Evolutionary conservation across 345 rosid species (phyloP), one percentile per base, ranked within the genome.

Genomic region (Xanthoceras sorbifolium): DNA sequence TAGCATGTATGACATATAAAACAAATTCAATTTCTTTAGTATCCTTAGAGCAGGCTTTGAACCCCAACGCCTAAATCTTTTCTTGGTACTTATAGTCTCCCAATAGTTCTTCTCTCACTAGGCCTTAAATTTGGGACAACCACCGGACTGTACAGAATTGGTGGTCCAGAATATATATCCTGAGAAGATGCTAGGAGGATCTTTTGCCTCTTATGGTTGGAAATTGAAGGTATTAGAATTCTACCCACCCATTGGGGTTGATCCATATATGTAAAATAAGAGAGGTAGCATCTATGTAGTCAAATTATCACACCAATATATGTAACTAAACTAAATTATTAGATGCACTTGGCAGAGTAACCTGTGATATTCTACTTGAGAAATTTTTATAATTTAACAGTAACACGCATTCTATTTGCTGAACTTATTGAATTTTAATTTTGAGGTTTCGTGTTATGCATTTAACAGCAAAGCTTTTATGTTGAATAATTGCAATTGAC

Each of bases 401-500:
- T 48, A 48, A 36, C 40, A 36, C 0, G 20, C 0, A 17, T 48
- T 20, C 54, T 48, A 48, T 15, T 15, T 72, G 64, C 32, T 72
- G 29, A 54, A 54, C 46, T 6, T 15, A 26, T 15, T 17, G 54
- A 48, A n/a, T n/a, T n/a, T n/a, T n/a, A n/a, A n/a, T n/a, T 1
- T 48, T 28, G 60, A 28, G 32, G 73, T 42, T 31, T 52, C 11
- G 42, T 57, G 12, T 52, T 68, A 15, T 28, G 77, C 62, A 69
- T 26, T 22, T 61, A 64, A 64, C 7, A 25, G 32, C 2, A 31
- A 66, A 40, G 55, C 22, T 15, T 25, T 36, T 12, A 20, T 72
- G 6, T 44, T 26, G 42, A 26, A 64, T 22, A 18, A n/a, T 67
- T 61, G 36, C 46, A 11, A 36, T 79, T 76, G 65, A 69, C 92